Evolutionary conservation across 306 rosid genomes (phyloP).

Genomic region (Trifolium pratense): DNA sequence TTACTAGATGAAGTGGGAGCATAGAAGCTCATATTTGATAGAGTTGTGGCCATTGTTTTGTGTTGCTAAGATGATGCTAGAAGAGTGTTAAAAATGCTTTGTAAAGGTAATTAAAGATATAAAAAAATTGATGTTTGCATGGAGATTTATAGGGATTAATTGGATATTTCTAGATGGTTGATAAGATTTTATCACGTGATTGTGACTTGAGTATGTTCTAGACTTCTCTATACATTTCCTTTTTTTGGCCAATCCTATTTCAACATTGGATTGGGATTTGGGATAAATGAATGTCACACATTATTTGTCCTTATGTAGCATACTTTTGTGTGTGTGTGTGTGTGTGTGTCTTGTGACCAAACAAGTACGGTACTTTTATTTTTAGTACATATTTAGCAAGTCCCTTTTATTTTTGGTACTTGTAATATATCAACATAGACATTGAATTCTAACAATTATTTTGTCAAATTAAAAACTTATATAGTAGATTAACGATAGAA

Average conservation of each 20-base stretch:
- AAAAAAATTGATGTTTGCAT: neutral
- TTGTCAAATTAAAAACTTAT: too few relatives aligned
- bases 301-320: neutral
- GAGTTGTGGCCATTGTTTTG: constrained; percentile 34
- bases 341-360: too few relatives aligned
- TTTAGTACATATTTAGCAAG: too few relatives aligned
- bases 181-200: constrained; percentile 1
- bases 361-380: too few relatives aligned
- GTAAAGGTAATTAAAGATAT: neutral
- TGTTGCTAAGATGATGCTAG: neutral
- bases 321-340: too few relatives aligned
- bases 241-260: neutral
- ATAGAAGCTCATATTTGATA: constrained; percentile 34
- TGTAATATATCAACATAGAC: too few relatives aligned
- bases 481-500: too few relatives aligned
- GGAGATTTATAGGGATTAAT: constrained; percentile 40
- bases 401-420: too few relatives aligned
- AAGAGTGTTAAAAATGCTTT: neutral
- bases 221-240: constrained; percentile 36
- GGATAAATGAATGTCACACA: neutral
- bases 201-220: constrained; percentile 33
- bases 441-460: too few relatives aligned
- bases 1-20: constrained; percentile 35
- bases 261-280: neutral
- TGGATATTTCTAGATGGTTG: constrained; percentile 43